A percentile compares a stretch with the other conserved stretches of the same genome.
Conservation (phyloP, 2,329 filamentous ascomycete species). For the Penicillium sp. region DNA sequence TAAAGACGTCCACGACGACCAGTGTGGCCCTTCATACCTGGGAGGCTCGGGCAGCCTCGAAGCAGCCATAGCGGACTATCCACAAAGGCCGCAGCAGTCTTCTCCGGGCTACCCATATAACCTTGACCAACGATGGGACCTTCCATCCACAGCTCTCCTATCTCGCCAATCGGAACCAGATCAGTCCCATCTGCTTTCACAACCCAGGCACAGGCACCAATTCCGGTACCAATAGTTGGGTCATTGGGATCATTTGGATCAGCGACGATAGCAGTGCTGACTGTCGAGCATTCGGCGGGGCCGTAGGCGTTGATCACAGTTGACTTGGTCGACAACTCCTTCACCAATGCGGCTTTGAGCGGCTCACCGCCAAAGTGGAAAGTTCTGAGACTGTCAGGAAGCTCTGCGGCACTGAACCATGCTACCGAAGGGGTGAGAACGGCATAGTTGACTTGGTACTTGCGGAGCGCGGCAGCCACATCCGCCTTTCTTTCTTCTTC, state of each 20-base stretch:
- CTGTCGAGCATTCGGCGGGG: constrained; percentile 29
- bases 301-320: constrained; percentile 30
- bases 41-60: background rate
- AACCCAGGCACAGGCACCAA: constrained; percentile 10
- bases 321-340: background rate
- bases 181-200: constrained; percentile 6
- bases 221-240: background rate
- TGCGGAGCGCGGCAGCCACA: background rate
- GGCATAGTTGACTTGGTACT: background rate
- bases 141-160: constrained; percentile 43
- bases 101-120: constrained; percentile 22
- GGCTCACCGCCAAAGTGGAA: background rate
- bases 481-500: background rate
- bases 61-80: constrained; percentile 38
- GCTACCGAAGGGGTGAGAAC: background rate
- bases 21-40: no score
- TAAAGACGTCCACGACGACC: background rate
- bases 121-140: constrained; percentile 28
- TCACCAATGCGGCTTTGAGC: background rate
- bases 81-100: constrained; percentile 24
- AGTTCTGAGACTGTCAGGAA: background rate
- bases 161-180: constrained; percentile 35
- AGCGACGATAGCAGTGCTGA: background rate
- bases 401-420: background rate
- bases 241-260: no score